Base-by-base conservation (phyloP, 1,284 basidiomycete species). In the Heterobasidion parviporum region DNA sequence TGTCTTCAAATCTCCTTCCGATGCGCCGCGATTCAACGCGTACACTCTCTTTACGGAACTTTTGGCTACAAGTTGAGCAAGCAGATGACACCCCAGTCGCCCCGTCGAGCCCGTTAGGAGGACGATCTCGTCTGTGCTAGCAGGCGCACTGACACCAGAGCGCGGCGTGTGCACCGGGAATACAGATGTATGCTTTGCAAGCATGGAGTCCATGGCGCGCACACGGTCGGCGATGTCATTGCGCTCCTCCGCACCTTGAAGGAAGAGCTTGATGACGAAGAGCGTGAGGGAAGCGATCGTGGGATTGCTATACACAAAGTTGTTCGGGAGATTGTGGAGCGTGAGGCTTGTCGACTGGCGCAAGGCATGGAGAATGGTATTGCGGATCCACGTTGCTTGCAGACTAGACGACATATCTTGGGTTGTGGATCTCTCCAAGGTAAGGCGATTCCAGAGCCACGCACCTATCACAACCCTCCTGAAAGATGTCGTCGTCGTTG, bases 21-120 rank as follows among this genome's bases (percentile, higher is more conserved):
- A 38, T 6, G 33, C 41, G 12, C 53, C 55, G n/a, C 63, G 50
- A 52, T 67, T 67, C 50, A 67, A 57, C 6, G 64, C 65, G 32
- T 65, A 67, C 20, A 67, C 64, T 36, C 46, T 53, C 50, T 53
- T 59, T 9, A 66, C 61, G 15, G 9, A 46, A n/a, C 53, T 54
- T 46, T 63, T 60, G 12, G 45, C 49, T 6, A 66, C 48, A 1
- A 66, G 57, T 20, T 62, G 59, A 9, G 60, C 61, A 15, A 68
- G 62, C 4, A 66, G 55, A 36, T 64, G 61, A 20, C 61, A 60
- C 10, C 67, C 65, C 34, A 67, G 59, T 1, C 58, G 59, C 6
- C 67, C 67, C 1, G 67, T 67, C 1, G 67, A 65, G 8, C 67
- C 66, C 2, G 65, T 66, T 15, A 66, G 53, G 16, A 68, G 34